Conservation (phyloP, 257 asterid genomes). For the Coffea canephora region DNA sequence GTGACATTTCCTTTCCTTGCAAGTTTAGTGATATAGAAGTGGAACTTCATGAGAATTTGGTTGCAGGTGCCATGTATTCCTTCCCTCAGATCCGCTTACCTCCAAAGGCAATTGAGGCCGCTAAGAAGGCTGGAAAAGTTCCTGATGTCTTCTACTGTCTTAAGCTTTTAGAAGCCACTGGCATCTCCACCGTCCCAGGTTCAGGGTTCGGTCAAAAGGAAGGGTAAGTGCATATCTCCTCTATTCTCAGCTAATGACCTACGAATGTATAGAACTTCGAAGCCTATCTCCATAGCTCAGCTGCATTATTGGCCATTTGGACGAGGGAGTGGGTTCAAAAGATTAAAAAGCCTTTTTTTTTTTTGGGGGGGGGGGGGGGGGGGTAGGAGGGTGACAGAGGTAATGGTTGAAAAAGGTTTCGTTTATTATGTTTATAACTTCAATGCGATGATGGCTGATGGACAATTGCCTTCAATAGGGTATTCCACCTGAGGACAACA, state of each 20-base stretch:
- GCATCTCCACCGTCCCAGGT: constrained; percentile 99
- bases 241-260: background rate
- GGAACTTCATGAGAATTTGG: constrained; percentile 10
- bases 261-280: background rate
- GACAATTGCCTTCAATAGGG: constrained; percentile 40
- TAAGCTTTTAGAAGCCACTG: constrained; percentile 93
- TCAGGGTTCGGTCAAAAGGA: constrained; percentile 99
- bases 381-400: too few relatives aligned
- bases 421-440: background rate
- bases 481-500: constrained; percentile 95
- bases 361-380: background rate
- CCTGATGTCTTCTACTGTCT: constrained; percentile 94
- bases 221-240: constrained; percentile 51
- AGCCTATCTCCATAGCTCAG: background rate
- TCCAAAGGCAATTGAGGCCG: constrained; percentile 91
- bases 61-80: constrained; percentile 97
- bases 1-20: background rate
- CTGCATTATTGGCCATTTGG: background rate
- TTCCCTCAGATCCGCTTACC: constrained; percentile 98
- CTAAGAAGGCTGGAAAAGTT: constrained; percentile 76
- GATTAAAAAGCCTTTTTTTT: too few relatives aligned
- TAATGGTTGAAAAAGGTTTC: background rate
- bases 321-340: background rate
- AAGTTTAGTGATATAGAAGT: background rate
- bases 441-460: constrained; percentile 10